A percentile compares a stretch with the other conserved stretches of the same genome.
Evolutionary conservation across 2,329 filamentous ascomycete genomes (phyloP).

Genomic region (Pseudogymnoascus sp.): DNA sequence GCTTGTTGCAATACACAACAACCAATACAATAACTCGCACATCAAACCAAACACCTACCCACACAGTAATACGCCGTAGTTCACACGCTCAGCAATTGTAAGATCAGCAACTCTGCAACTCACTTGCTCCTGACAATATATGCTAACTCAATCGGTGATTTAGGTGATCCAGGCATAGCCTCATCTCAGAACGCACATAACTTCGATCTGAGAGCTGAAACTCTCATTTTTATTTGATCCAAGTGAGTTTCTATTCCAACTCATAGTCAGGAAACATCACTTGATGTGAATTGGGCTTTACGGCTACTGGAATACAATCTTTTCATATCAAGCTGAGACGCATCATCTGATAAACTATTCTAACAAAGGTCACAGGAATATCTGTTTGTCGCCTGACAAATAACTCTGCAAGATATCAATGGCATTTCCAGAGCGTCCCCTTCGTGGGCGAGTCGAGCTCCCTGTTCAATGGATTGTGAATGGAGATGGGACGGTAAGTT

Average conservation of each 20-base stretch:
- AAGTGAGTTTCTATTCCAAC: neutral
- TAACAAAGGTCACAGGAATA: neutral
- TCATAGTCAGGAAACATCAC: neutral
- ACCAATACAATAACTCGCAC: neutral
- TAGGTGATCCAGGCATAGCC: neutral
- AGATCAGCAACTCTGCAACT: neutral
- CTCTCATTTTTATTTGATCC: neutral
- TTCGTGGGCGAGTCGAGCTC: neutral
- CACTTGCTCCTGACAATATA: neutral
- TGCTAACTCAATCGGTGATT: neutral
- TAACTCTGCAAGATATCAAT: neutral
- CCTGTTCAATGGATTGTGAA: neutral
- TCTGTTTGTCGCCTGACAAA: neutral
- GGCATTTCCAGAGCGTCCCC: constrained; percentile 4
- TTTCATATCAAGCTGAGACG: neutral
- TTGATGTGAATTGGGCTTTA: neutral
- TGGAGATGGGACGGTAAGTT: neutral
- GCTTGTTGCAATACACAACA: neutral
- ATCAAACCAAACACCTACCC: neutral
- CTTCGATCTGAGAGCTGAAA: neutral
- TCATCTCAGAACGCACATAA: neutral
- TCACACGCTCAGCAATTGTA: neutral
- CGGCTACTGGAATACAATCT: neutral
- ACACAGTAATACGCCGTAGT: neutral
- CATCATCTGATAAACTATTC: neutral